Evolutionary conservation across 192 early-diverging fungal species (phyloP), one percentile per base, ranked within the genome.

Genomic region (Entomortierella beljakovae): DNA sequence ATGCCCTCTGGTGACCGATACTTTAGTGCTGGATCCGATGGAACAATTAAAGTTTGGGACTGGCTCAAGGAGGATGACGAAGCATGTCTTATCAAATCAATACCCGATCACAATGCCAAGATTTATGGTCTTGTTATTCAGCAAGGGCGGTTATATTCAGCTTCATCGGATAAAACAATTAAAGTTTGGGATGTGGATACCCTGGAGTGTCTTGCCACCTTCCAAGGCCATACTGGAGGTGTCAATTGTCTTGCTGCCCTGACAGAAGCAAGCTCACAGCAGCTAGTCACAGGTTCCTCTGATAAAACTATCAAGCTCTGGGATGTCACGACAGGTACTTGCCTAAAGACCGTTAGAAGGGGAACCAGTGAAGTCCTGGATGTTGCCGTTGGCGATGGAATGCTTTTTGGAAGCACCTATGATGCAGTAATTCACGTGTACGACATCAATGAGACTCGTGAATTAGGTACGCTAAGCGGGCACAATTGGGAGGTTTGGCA

Each of bases 401-500:
- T 89, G 83, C 26, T 89, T 6, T 89, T 86, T 71, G 86, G 86
- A 33, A 82, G 82, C 32, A 86, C 85, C 4, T 85, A 84, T 61
- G 88, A 89, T 61, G 88, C 88, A 6, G 84, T 83, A 20, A 89
- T 89, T 43, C 80, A 84, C 37, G 86, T 81, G 11, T 88, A 83
- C 43, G 74, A 82, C 42, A 23, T 72, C 15, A 83, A 83, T 28
- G 75, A 70, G 48, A 82, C 64, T 16, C 33, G 70, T 28, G 68
- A 80, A 15, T 51, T 81, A 0, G 71, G 70, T 8, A 88, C 85
- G 2, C 46, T 89, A 33, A 77, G 81, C 60, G 88, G 88, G 1
- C 88, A 89, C 63, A 89, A 87, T 37, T 89, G 88, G 88, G 88
- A 89, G 48, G 88, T 89, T 0, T 89, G 88, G 88, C 83, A 89